These are phyloP conservation scores for Pisolithus orientalis DNA, from an alignment of 768 basidiomycete genomes.

Conservation along the genomic window DNA sequence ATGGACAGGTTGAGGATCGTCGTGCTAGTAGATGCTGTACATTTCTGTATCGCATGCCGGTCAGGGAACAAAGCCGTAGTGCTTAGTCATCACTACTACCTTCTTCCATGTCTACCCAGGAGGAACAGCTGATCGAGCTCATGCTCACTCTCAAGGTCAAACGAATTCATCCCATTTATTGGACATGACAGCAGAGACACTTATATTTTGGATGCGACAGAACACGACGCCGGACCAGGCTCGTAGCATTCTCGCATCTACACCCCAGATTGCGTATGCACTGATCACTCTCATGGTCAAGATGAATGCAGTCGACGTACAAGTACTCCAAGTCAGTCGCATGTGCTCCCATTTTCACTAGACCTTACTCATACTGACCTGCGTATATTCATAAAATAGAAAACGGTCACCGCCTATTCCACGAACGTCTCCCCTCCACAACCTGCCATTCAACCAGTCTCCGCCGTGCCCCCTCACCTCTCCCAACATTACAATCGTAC, in stretches of 20 bases:
- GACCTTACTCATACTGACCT: not conserved
- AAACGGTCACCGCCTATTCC: slow-evolving; percentile 55
- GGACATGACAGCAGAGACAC: not conserved
- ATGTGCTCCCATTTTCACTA: not conserved
- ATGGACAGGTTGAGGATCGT: too few relatives aligned
- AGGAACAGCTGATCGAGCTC: slow-evolving; percentile 70
- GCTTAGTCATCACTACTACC: not conserved
- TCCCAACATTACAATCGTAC: slow-evolving; percentile 24
- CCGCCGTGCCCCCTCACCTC: slow-evolving; percentile 43
- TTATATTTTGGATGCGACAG: slow-evolving; percentile 28
- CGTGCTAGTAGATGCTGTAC: too few relatives aligned
- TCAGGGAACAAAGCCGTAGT: not conserved
- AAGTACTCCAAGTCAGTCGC: slow-evolving; percentile 61
- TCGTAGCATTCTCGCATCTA: slow-evolving; percentile 58
- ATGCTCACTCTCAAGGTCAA: slow-evolving; percentile 63
- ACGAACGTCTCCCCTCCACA: slow-evolving; percentile 18
- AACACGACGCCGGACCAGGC: slow-evolving; percentile 73
- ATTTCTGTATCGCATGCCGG: not conserved
- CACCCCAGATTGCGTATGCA: slow-evolving; percentile 73
- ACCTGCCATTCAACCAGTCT: slow-evolving; percentile 18
- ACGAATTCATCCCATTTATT: not conserved
- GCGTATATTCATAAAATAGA: slow-evolving; percentile 28
- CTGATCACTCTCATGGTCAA: slow-evolving; percentile 74
- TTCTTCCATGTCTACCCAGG: slow-evolving; percentile 44
- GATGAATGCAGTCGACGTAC: slow-evolving; percentile 66